Base-by-base conservation (phyloP, 2,329 filamentous ascomycete species). In the Epichloe scottii region DNA sequence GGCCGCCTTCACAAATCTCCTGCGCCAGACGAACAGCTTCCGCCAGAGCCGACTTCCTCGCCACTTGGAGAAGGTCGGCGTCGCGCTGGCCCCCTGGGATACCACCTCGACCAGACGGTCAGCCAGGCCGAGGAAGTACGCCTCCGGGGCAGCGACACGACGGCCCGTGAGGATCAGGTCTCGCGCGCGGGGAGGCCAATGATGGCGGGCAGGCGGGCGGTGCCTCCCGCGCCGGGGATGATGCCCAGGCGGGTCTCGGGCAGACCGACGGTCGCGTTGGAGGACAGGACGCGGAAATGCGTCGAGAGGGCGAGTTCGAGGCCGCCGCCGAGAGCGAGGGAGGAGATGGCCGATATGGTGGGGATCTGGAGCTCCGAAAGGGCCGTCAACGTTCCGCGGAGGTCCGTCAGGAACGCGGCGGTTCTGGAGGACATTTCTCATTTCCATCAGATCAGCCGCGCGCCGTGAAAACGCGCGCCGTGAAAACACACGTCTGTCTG, bases 181-280 rank as follows among this genome's bases (percentile, higher is more conserved):
- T 48, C 90, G 78, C n/a, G 93, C 93, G 51, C 89, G 82, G 26
- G 77, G 23, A 85, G 71, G 5, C 93, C 93, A 57, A 98, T 84
- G 19, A 98, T 69, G 8, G 77, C 78, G 1, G 89, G 89, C 0
- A 98, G 81, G 10, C 93, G 84, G 67, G 89, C 88, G 1, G 91
- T 97, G 54, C 91, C 93, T 42, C 93, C 93, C 2, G 91, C 93
- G 53, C 93, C 93, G 3, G 93, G 93, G 57, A 98, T 86, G 64
- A 98, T 98, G 51, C 86, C 93, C 2, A 98, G 78, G 2, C 90
- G 78, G 1, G 93, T 97, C 67, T 98, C 93, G 1, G 93, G 93
- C 5, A 97, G 79, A 0, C 82, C 90, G 50, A 98, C 81, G 23
- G 76, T 72, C 15, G 89, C 86, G 35, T 83, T 86, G 39, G 87